phyloP scores from a whole-genome alignment of 2,329 filamentous ascomycete species.

The Aspergillus vadensis region DNA sequence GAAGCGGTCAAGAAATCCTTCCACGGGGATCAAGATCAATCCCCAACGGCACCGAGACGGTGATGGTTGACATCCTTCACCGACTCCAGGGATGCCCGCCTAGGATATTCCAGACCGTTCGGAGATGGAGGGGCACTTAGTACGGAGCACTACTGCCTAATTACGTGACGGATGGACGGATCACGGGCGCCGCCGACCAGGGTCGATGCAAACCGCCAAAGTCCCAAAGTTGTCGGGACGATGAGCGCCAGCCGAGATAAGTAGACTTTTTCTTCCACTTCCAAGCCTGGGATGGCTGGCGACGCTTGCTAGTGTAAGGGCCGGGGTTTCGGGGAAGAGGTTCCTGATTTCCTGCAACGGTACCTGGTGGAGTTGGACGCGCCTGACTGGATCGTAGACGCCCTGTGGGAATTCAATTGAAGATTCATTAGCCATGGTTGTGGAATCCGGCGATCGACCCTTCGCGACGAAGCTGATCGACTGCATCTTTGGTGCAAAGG shows the following conservation, averaged over 20 bases:
- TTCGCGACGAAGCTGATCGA: neutral
- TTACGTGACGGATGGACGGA: neutral
- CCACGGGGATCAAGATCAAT: neutral
- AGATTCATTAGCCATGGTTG: neutral
- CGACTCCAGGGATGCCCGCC: neutral
- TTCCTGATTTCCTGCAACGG: constrained; percentile 36
- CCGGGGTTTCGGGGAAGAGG: constrained; percentile 34
- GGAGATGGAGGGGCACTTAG: constrained; percentile 1
- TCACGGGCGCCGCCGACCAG: neutral
- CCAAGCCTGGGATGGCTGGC: constrained; percentile 19
- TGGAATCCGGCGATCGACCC: constrained; percentile 6
- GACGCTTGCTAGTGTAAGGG: constrained; percentile 33
- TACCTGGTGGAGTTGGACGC: constrained; percentile 17
- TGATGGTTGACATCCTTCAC: neutral
- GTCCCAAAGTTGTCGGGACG: constrained; percentile 15
- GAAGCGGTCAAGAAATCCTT: constrained; percentile 14
- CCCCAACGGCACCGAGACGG: neutral
- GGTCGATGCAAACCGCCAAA: neutral
- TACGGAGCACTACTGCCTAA: neutral
- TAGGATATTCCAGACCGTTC: neutral
- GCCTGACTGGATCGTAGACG: neutral
- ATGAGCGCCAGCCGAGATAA: constrained; percentile 15
- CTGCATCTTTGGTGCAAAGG: constrained; percentile 2
- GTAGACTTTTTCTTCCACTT: constrained; percentile 15
- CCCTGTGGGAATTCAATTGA: neutral